These are phyloP conservation scores for Penicillium simplicissimum DNA, from an alignment of 495 filamentous ascomycete genomes.

Conservation along the genomic window DNA sequence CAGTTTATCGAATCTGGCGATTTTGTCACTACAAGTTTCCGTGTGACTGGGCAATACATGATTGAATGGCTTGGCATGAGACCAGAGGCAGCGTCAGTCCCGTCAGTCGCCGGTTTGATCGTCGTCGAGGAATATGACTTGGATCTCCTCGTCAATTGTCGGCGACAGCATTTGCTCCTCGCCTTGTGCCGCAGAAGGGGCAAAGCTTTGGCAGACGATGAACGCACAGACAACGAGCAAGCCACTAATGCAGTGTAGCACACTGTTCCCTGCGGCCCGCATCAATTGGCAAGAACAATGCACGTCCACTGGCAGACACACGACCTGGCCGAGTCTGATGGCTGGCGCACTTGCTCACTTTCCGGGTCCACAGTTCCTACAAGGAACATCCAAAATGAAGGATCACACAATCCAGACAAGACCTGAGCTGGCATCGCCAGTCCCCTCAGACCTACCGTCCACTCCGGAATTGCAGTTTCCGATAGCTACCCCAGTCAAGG, in stretches of 20 bases:
- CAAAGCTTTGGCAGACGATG: constrained; percentile 3
- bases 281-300: constrained; percentile 20
- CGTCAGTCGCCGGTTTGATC: constrained; percentile 22
- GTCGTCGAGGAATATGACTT: constrained; percentile 33
- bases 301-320: not conserved
- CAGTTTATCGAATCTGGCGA: not conserved
- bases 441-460: too few relatives aligned
- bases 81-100: not conserved
- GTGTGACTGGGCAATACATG: constrained; percentile 24
- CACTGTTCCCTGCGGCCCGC: constrained; percentile 25
- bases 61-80: constrained; percentile 36
- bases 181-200: constrained; percentile 1
- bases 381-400: too few relatives aligned
- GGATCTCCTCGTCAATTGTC: not conserved
- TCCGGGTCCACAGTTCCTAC: too few relatives aligned
- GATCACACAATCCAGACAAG: too few relatives aligned
- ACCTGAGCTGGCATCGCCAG: too few relatives aligned
- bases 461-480: too few relatives aligned
- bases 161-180: not conserved
- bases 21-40: not conserved
- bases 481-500: too few relatives aligned
- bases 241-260: constrained; percentile 9
- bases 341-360: too few relatives aligned
- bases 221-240: constrained; percentile 1
- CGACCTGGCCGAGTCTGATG: too few relatives aligned